Evolutionary conservation across 1,139 yeast species (phyloP).

Genomic region (Yamadazyma taylorii): DNA sequence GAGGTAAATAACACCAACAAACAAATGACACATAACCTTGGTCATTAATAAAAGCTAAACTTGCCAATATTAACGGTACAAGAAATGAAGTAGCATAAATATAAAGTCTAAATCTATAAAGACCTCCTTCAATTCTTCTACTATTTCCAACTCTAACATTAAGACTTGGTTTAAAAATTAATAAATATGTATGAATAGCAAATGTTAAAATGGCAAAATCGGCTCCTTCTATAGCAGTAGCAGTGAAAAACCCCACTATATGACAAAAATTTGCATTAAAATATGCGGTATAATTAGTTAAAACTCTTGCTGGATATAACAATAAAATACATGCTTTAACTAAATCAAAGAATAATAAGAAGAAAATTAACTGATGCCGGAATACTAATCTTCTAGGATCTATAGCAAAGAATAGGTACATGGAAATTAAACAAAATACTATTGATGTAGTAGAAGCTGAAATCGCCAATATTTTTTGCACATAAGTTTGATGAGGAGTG

Average conservation of each 20-base stretch:
- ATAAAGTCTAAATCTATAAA: conserved; percentile 56
- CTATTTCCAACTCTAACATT: conserved; percentile 44
- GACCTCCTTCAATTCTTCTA: conserved; percentile 65
- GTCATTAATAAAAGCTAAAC: conserved; percentile 61
- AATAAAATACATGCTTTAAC: conserved; percentile 70
- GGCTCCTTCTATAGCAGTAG: conserved; percentile 81
- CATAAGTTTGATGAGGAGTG: conserved; percentile 13
- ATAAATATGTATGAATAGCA: conserved; percentile 78
- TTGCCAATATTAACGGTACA: conserved; percentile 68
- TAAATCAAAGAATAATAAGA: conserved; percentile 69
- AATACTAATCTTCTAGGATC: conserved; percentile 63
- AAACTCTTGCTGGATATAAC: conserved; percentile 67
- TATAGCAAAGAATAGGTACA: conserved; percentile 57
- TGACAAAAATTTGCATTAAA: conserved; percentile 60
- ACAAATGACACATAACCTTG: conserved; percentile 63
- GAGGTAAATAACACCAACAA: conserved; percentile 83
- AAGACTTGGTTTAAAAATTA: conserved; percentile 62
- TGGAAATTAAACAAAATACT: conserved; percentile 50
- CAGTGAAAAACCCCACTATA: conserved; percentile 82
- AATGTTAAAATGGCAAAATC: conserved; percentile 81
- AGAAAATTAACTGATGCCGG: conserved; percentile 70
- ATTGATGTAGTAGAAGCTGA: conserved; percentile 60
- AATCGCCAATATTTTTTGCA: conserved; percentile 42
- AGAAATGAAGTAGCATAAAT: conserved; percentile 62
- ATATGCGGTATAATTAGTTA: conserved; percentile 50